Base-by-base conservation (phyloP, 2,329 filamentous ascomycete genomes). In the Colletotrichum sp. region DNA sequence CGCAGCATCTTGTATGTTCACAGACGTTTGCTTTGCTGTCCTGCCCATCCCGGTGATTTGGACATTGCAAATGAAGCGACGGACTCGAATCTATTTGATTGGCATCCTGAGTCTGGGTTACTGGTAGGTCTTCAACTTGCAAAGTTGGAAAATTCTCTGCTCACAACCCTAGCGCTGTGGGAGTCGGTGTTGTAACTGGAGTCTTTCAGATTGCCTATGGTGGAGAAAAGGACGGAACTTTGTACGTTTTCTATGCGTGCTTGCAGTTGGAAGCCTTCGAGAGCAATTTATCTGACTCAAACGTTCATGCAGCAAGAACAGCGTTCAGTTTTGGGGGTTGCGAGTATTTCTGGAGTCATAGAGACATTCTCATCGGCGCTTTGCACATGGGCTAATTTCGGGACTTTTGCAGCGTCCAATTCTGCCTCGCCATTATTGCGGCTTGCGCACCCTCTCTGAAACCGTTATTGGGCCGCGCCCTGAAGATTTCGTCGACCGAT, bases 41-140 rank as follows among this genome's bases (percentile, higher is more conserved):
- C 79, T 87, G 26, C 86, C 86, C 2, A 80, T 87, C 4, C 84
- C 85, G 4, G 81, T 88, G 65, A 85, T 88, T 68, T 85, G 84
- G 82, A 79, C 79, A 10, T 78, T 87, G 18, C 82, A 87, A 68
- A 81, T 85, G 79, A 84, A 84, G 77, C 79, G 78, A 24, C 81
- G 81, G 10, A 82, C 82, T 2, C 81, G 83, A 24, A 28, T 87
- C 1, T 86, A 87, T 24, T 79, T 88, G 21, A 82, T 87, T 28
- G 81, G 77, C 1, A 84, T 66, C 1, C n/a, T 66, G 32, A 66
- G 63, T 0, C 39, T 66, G 6, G 63, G 12, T 15, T 10, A 49
- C 13, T 34, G 18, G 32, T 66, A n/a, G 86, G 86, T 34, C 86
- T 86, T 70, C 78, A 15, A 24, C 15, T 12, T 0, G n/a, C 13